A percentile compares a stretch with the other conserved stretches of the same genome.
Evolutionary conservation across 805 yeast genomes (phyloP).

Genomic region (Starmerella khaoyaiensis): DNA sequence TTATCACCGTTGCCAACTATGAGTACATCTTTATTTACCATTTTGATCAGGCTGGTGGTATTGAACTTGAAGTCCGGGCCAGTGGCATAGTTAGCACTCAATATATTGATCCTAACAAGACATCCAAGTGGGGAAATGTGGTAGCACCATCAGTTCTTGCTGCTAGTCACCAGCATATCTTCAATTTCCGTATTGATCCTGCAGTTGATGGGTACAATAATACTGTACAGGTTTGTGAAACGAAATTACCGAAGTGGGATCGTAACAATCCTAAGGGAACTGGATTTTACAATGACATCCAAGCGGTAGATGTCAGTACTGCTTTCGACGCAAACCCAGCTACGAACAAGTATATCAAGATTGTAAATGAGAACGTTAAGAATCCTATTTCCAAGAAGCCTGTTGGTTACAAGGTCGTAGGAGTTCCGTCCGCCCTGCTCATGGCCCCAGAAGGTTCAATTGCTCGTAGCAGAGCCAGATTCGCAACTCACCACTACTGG

Average conservation of each 20-base stretch:
- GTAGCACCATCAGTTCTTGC: constrained; percentile 75
- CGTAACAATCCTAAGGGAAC: constrained; percentile 52
- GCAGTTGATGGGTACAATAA: constrained; percentile 70
- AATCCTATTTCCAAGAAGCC: constrained; percentile 59
- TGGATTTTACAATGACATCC: constrained; percentile 55
- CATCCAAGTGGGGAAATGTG: constrained; percentile 56
- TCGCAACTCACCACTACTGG: constrained; percentile 69
- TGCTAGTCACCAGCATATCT: constrained; percentile 70
- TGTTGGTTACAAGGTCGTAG: constrained; percentile 59
- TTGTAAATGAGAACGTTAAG: constrained; percentile 58
- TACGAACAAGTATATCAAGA: constrained; percentile 60
- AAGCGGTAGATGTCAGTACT: constrained; percentile 55
- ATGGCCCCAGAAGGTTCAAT: constrained; percentile 50
- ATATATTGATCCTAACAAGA: constrained; percentile 63
- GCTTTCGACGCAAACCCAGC: constrained; percentile 60
- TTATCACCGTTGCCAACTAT: constrained; percentile 75
- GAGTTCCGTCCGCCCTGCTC: constrained; percentile 68
- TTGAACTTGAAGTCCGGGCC: constrained; percentile 68
- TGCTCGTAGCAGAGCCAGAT: constrained; percentile 58
- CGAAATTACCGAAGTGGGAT: constrained; percentile 44
- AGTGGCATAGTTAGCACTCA: constrained; percentile 77
- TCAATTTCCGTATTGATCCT: constrained; percentile 69
- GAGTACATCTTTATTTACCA: constrained; percentile 63
- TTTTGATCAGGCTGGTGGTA: constrained; percentile 66
- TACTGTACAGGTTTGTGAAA: constrained; percentile 62